Conservation (phyloP, 805 yeast genomes). For the Metschnikowia koreensis region DNA sequence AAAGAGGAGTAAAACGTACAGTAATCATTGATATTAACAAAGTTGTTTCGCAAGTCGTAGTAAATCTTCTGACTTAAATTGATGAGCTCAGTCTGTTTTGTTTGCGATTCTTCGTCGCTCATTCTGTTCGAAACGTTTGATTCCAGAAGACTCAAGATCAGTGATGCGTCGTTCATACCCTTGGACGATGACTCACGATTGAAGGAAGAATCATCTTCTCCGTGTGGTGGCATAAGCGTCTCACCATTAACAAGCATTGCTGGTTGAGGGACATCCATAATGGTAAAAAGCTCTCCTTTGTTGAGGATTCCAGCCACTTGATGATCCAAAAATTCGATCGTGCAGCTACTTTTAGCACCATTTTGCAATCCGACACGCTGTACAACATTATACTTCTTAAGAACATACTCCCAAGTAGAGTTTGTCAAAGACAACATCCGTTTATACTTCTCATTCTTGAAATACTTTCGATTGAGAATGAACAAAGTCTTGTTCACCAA, state of each 20-base stretch:
- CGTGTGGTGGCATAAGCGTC: conserved; percentile 11
- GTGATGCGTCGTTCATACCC: not conserved
- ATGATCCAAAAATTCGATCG: conserved; percentile 38
- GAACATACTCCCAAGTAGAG: conserved; percentile 42
- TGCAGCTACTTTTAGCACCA: conserved; percentile 19
- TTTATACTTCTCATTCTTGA: conserved; percentile 46
- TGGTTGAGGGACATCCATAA: conserved; percentile 48
- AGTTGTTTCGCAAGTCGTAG: conserved; percentile 42
- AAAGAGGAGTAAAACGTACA: conserved; percentile 43
- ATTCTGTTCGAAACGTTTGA: not conserved
- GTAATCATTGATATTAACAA: conserved; percentile 44
- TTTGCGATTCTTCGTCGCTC: conserved; percentile 1
- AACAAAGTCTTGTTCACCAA: conserved; percentile 42
- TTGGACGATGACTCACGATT: not conserved
- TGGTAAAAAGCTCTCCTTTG: conserved; percentile 40
- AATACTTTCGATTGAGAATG: conserved; percentile 44
- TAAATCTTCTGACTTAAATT: conserved; percentile 38
- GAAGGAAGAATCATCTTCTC: conserved; percentile 3
- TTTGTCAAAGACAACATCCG: conserved; percentile 44
- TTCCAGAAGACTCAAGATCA: conserved; percentile 2
- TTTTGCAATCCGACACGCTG: conserved; percentile 27
- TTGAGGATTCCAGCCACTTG: conserved; percentile 40
- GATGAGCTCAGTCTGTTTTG: conserved; percentile 24
- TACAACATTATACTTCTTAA: conserved; percentile 34
- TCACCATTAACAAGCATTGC: conserved; percentile 13